Evolutionary conservation across 148 eudicot species (phyloP).

Genomic region (Fallopia convolvulus): DNA sequence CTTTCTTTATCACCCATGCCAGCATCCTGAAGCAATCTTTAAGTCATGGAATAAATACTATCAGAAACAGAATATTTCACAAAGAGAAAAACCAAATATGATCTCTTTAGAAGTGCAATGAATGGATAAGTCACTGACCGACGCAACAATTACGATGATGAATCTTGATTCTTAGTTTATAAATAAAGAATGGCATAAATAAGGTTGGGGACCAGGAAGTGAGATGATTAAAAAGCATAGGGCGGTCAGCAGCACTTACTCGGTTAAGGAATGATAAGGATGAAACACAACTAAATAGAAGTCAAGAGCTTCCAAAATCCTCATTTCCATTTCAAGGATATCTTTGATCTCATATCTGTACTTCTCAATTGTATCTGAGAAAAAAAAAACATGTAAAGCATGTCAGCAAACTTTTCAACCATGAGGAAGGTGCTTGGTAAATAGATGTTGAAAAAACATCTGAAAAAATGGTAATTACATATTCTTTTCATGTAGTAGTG

Average conservation of each 20-base stretch:
- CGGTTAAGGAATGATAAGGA: constrained; percentile 82
- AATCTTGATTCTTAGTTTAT: not conserved
- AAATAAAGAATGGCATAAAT: not conserved
- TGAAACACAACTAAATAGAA: constrained; percentile 89
- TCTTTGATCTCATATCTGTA: constrained; percentile 87
- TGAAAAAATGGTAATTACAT: constrained; percentile 32
- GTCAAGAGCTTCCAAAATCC: constrained; percentile 85
- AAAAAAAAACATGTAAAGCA: constrained; percentile 15
- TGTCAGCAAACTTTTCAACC: constrained; percentile 13
- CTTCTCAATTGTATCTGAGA: constrained; percentile 72
- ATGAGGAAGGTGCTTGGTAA: not conserved
- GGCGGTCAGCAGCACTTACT: constrained; percentile 34
- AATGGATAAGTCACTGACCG: not conserved
- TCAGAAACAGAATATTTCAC: not conserved
- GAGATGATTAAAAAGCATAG: not conserved
- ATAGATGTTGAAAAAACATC: not conserved
- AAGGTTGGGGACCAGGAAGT: not conserved
- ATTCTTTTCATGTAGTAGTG: constrained; percentile 82
- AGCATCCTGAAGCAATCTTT: constrained; percentile 89
- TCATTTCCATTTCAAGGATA: constrained; percentile 99
- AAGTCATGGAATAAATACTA: not conserved
- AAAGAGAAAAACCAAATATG: not conserved
- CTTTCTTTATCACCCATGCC: constrained; percentile 68
- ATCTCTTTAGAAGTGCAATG: not conserved
- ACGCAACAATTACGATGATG: not conserved